Evolutionary conservation across 352 stramenopile genomes (phyloP), one percentile per base, ranked within the genome.

Genomic region (Globisporangium polare): DNA sequence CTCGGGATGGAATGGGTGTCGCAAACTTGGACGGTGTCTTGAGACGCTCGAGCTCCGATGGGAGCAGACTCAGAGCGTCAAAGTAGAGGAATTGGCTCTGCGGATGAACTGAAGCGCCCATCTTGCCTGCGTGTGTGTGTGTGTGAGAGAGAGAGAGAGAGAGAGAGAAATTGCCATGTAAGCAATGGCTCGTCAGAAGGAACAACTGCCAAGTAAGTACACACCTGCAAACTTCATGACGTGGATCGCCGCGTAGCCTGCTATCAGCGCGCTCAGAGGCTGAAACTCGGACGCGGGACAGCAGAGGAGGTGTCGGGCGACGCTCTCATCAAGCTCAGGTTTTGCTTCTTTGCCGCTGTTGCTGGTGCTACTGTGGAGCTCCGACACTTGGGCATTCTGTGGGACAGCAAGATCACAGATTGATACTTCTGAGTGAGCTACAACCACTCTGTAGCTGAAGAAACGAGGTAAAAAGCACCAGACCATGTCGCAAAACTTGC

Each of bases 21-120:
- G 65, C 52, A 33, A 63, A 54, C n/a, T 58, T 35, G 1, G 18
- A 49, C 15, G 24, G 31, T 4, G 18, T 24, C 35, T 26, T 33
- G 24, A 37, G 20, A 46, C 17, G 17, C 45, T 55, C 41, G 7
- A 46, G 17, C 15, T 46, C 35, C 13, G 22, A 8, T 47, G 49
- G 66, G 8, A 68, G n/a, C 1, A 71, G 7, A 18, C 66, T 41
- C 6, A 71, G 37, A 17, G 65, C 29, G 33, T 83, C 74, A 53
- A 71, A 77, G 56, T 78, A 78, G 35, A 74, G 17, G 22, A 80
- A 62, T 61, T 80, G 74, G 18, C 45, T 67, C 3, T 58, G 15
- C 18, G 58, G 66, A 35, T 67, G 33, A 0, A 76, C 15, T 12
- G 64, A 47, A 3, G 49, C 41, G 10, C 70, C 67, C 18, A 75